Percentiles rank a stretch among this genome's conserved stretches.
These are phyloP conservation scores for Mucor velutinosus DNA, from an alignment of 371 early-diverging fungal genomes.

Conservation along the genomic window DNA sequence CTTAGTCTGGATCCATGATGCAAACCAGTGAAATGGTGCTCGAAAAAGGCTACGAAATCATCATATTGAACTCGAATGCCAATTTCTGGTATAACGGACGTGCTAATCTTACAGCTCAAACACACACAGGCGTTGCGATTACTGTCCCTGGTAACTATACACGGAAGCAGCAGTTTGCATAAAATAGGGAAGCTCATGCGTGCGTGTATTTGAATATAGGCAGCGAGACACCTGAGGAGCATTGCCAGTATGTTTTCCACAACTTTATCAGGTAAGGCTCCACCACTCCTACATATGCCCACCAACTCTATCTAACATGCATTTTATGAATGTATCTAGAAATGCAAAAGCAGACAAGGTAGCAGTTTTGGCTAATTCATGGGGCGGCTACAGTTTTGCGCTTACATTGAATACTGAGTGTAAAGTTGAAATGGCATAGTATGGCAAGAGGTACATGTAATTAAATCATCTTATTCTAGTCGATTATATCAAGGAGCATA, in stretches of 20 bases:
- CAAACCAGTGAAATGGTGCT: slow-evolving; percentile 24
- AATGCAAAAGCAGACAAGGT: slow-evolving; percentile 32
- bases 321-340: slow-evolving; percentile 9
- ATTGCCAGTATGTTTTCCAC: slow-evolving; percentile 42
- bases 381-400: slow-evolving; percentile 43
- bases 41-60: slow-evolving; percentile 44
- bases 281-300: background rate
- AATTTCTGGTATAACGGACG: slow-evolving; percentile 42
- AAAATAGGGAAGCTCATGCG: background rate
- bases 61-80: slow-evolving; percentile 50
- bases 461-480: slow-evolving; percentile 18
- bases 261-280: slow-evolving; percentile 37
- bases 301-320: background rate
- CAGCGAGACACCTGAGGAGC: slow-evolving; percentile 43
- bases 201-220: slow-evolving; percentile 18
- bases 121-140: slow-evolving; percentile 5
- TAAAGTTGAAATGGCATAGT: no score
- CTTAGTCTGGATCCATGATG: slow-evolving; percentile 47
- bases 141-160: slow-evolving; percentile 21
- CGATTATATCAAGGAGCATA: slow-evolving; percentile 33
- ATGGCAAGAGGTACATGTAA: background rate
- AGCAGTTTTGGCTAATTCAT: slow-evolving; percentile 36
- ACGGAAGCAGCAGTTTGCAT: background rate
- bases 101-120: slow-evolving; percentile 19
- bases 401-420: slow-evolving; percentile 40